These are phyloP conservation scores for Leccinum subtestaceum DNA, from an alignment of 768 basidiomycete genomes.

Conservation along the genomic window DNA sequence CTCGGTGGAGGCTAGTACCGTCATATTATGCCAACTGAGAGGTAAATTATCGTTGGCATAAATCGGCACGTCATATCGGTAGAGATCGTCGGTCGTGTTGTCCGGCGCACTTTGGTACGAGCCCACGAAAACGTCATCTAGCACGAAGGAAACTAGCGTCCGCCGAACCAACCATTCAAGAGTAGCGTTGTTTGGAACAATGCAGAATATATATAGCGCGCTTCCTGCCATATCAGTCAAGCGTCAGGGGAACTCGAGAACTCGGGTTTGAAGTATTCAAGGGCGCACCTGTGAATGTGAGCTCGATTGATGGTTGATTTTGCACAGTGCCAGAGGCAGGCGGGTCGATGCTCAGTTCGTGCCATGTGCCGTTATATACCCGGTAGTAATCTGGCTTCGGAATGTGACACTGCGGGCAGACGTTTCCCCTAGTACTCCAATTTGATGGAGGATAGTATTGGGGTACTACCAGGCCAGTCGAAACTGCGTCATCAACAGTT, in stretches of 20 bases:
- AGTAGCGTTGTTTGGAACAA: constrained; percentile 5
- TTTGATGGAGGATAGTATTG: constrained; percentile 1
- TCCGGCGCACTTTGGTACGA: background rate
- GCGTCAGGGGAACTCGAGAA: background rate
- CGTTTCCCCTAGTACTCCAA: too few species aligned
- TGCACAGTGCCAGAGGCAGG: too few species aligned
- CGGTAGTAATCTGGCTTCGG: too few species aligned
- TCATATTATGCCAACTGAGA: constrained; percentile 6
- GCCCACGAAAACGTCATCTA: background rate
- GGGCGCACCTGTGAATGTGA: constrained; percentile 13
- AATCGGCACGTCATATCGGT: constrained; percentile 9
- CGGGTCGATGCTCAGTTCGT: constrained; percentile 7
- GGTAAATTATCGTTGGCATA: constrained; percentile 11
- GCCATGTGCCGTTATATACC: constrained; percentile 21
- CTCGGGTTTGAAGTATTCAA: background rate
- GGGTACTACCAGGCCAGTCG: constrained; percentile 2
- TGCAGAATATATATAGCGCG: constrained; percentile 19
- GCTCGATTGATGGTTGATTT: background rate
- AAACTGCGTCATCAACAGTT: constrained; percentile 16
- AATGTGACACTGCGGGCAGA: too few species aligned
- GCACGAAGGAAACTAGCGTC: constrained; percentile 1
- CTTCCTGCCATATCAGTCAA: constrained; percentile 3
- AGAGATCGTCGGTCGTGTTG: constrained; percentile 1
- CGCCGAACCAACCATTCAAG: background rate
- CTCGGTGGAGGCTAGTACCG: constrained; percentile 2